Evolutionary conservation across 2,329 filamentous ascomycete genomes (phyloP).

Genomic region (Harringtonia lauricola): DNA sequence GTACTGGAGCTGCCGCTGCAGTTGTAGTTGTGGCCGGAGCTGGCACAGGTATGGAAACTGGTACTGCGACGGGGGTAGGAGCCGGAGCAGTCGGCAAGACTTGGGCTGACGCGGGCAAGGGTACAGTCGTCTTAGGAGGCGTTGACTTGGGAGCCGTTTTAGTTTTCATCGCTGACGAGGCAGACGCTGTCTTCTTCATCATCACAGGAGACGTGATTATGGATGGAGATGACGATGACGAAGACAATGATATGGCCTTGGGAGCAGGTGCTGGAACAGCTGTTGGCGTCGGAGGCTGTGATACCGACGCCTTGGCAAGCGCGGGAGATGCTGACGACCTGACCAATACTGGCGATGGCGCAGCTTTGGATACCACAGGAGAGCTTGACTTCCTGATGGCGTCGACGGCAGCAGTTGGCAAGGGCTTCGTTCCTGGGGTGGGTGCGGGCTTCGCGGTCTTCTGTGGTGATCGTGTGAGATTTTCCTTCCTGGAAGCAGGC

Average conservation of each 20-base stretch:
- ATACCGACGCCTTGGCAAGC: conserved; percentile 10
- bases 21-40: conserved; percentile 6
- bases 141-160: conserved; percentile 4
- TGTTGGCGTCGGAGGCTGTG: conserved; percentile 6
- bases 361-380: conserved; percentile 2
- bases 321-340: conserved; percentile 7
- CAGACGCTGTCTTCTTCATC: conserved; percentile 1
- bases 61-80: not conserved
- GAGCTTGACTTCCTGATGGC: conserved; percentile 2
- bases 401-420: conserved; percentile 7
- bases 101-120: conserved; percentile 15
- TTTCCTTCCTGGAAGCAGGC: conserved; percentile 2
- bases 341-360: conserved; percentile 8
- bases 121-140: conserved; percentile 3
- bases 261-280: not conserved
- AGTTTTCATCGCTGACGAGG: not conserved
- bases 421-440: conserved; percentile 5
- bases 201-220: conserved; percentile 14
- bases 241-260: conserved; percentile 7
- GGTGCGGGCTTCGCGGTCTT: conserved; percentile 8
- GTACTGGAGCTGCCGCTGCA: conserved; percentile 12
- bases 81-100: conserved; percentile 8
- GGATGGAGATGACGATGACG: conserved; percentile 6
- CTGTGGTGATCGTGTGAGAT: conserved; percentile 15
- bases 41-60: not conserved